Evolutionary conservation across 352 stramenopile genomes (phyloP).

Genomic region (Phytopythium sindhum): DNA sequence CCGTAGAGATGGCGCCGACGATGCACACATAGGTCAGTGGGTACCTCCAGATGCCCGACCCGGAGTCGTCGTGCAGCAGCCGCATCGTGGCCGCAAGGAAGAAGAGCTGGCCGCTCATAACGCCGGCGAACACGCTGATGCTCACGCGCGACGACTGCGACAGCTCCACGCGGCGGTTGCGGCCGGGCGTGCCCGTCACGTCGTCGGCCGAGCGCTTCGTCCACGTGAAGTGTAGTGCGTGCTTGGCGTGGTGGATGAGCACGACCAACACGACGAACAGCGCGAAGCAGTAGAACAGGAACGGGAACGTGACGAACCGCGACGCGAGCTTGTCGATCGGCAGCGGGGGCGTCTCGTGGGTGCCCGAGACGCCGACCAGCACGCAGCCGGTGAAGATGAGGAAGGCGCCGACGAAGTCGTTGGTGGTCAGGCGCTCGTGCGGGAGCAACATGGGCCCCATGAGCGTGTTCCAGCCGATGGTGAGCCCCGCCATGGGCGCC

Average conservation of each 20-base stretch:
- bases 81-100: constrained; percentile 71
- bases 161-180: constrained; percentile 17
- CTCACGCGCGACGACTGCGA: constrained; percentile 25
- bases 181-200: constrained; percentile 1
- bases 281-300: constrained; percentile 52
- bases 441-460: constrained; percentile 67
- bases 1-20: constrained; percentile 51
- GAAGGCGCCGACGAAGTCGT: constrained; percentile 71
- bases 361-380: constrained; percentile 66
- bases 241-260: constrained; percentile 49
- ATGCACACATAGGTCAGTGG: constrained; percentile 75
- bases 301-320: constrained; percentile 58
- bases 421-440: constrained; percentile 62
- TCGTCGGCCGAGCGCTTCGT: constrained; percentile 3
- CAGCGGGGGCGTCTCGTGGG: constrained; percentile 55
- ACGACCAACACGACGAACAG: constrained; percentile 41
- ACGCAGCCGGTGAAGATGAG: constrained; percentile 79
- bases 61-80: constrained; percentile 50
- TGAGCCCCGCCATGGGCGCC: constrained; percentile 78
- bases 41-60: constrained; percentile 40
- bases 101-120: constrained; percentile 78
- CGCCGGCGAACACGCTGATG: constrained; percentile 60
- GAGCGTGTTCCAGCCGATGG: constrained; percentile 82
- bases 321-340: constrained; percentile 50
- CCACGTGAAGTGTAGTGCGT: constrained; percentile 50